A percentile compares a stretch with the other conserved stretches of the same genome.
These are phyloP conservation scores for Elsinoe fawcettii DNA, from an alignment of 2,329 filamentous ascomycete species.

Conservation along the genomic window DNA sequence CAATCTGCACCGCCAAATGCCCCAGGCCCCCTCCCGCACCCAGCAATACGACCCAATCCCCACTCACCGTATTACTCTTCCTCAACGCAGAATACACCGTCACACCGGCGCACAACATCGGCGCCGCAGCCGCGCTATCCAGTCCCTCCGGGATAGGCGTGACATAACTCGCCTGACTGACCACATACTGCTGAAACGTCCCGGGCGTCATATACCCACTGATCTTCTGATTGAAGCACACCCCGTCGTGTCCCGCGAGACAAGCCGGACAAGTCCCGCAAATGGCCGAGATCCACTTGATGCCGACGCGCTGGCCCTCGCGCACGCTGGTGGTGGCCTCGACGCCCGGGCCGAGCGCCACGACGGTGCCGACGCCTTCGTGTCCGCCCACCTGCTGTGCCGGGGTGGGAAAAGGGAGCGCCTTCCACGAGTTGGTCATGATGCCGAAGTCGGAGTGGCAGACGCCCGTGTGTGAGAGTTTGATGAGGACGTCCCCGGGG, in stretches of 20 bases:
- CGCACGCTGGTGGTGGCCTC: conserved; percentile 50
- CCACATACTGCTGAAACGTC: conserved; percentile 61
- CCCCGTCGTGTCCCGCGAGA: conserved; percentile 46
- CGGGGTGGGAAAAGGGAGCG: conserved; percentile 52
- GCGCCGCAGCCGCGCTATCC: conserved; percentile 53
- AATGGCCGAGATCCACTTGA: conserved; percentile 58
- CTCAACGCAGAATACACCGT: conserved; percentile 60
- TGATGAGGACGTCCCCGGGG: conserved; percentile 54
- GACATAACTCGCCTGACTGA: conserved; percentile 59
- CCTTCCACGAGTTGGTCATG: conserved; percentile 45
- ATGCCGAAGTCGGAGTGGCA: conserved; percentile 57
- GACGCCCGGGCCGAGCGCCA: conserved; percentile 56
- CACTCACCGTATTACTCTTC: conserved; percentile 51
- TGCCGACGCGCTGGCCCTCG: conserved; percentile 60
- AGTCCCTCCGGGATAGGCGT: conserved; percentile 60
- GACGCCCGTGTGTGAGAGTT: conserved; percentile 48
- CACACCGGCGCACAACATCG: conserved; percentile 59
- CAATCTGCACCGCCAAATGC: conserved; percentile 56
- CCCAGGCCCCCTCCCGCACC: conserved; percentile 44
- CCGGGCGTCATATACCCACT: conserved; percentile 62
- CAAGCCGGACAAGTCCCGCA: conserved; percentile 51
- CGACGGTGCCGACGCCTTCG: conserved; percentile 57
- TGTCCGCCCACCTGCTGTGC: conserved; percentile 60
- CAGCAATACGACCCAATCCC: conserved; percentile 52
- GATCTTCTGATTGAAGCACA: conserved; percentile 50